Evolutionary conservation across 2,329 filamentous ascomycete genomes (phyloP).

Genomic region (Hyphodiscus sp.): DNA sequence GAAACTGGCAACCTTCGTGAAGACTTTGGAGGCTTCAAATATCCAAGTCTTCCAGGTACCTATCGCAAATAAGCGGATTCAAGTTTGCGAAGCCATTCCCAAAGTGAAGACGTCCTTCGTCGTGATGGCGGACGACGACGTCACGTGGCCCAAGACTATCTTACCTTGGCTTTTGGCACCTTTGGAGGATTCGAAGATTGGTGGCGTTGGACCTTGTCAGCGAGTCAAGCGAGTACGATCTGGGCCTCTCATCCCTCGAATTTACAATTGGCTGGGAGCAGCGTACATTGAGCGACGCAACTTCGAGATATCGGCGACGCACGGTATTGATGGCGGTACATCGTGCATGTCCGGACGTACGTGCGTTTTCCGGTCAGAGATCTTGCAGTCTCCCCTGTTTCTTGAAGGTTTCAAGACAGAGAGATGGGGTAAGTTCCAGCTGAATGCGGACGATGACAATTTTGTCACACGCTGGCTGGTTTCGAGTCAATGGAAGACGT

Average conservation of each 20-base stretch:
- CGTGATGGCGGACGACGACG: constrained; percentile 92
- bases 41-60: constrained; percentile 70
- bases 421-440: constrained; percentile 78
- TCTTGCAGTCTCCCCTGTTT: constrained; percentile 79
- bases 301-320: constrained; percentile 94
- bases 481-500: constrained; percentile 85
- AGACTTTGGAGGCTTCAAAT: constrained; percentile 50
- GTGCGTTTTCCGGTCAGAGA: constrained; percentile 83
- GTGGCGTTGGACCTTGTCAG: constrained; percentile 90
- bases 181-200: constrained; percentile 77
- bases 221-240: constrained; percentile 62
- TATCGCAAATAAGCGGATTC: constrained; percentile 91
- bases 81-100: constrained; percentile 87
- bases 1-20: constrained; percentile 60
- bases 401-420: constrained; percentile 86
- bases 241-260: constrained; percentile 50
- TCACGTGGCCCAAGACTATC: constrained; percentile 81
- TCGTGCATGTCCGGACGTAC: constrained; percentile 95
- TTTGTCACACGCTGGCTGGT: constrained; percentile 97
- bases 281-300: constrained; percentile 91
- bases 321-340: constrained; percentile 91
- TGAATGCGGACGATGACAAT: constrained; percentile 97
- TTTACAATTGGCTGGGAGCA: constrained; percentile 86
- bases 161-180: constrained; percentile 89
- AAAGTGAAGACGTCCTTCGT: constrained; percentile 78